Base-by-base conservation (phyloP, 352 stramenopile species). In the Phytophthora pisi region DNA sequence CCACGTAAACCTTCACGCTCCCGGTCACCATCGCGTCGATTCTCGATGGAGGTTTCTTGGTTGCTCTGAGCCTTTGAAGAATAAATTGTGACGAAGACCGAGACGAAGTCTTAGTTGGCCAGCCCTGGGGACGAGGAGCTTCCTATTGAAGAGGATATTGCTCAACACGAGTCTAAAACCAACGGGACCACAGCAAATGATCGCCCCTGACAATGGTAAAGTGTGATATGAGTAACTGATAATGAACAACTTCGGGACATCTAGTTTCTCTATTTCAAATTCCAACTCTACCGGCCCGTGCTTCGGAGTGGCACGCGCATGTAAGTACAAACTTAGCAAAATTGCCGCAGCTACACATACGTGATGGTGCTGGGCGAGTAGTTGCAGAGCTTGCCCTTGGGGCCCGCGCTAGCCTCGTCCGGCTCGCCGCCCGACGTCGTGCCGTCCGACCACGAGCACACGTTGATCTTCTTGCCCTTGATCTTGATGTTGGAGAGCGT, bases 401-500 rank as follows among this genome's bases (percentile, higher is more conserved):
- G 53, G 13, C 66, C 58, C 4, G 59, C 58, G 24, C 66, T 59
- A 16, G 57, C 57, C 47, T 64, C 54, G 18, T 70, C 54, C 38
- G 62, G 62, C 55, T 70, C 62, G 40, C 54, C 55, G 24, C 66
- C 68, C 42, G 57, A 64, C 45, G 49, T 68, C 20, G 28, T 64
- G 46, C 57, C 65, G 16, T 72, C 57, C 47, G 58, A 62, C 58
- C 65, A 72, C 0, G 59, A 53, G 52, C 65, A 72, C 46, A 68
- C 65, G 52, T 59, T 60, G 57, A 68, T 66, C 58, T 61, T 72
- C 51, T 63, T 72, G 55, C 57, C 58, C 50, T 77, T 76, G 66
- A 78, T 74, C 59, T 79, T 79, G 49, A 86, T 64, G 62, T 82
- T 30, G 26, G 26, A 30, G 24, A 78, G 53, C 31, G 65, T 75